Base-by-base conservation (phyloP, 768 basidiomycete genomes). In the Panaeolus papilionaceus region DNA sequence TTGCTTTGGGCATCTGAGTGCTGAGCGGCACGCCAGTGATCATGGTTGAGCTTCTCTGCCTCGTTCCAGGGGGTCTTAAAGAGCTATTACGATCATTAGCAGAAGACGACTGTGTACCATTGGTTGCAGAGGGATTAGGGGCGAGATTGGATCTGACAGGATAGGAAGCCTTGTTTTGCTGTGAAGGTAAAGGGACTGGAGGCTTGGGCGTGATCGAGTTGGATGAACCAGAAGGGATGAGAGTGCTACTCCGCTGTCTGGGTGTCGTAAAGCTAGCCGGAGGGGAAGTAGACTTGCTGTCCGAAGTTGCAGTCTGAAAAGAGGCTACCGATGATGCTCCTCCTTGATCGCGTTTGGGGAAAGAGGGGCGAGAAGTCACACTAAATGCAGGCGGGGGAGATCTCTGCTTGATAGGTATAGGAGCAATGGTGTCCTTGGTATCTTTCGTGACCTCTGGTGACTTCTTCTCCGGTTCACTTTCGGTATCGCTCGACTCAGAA, bases 341-440 rank as follows among this genome's bases (percentile, higher is more conserved):
- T 42, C 20, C 49, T 4, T 68, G 58, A 14, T 64, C 64, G 16
- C 61, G 73, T 67, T 71, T 80, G 63, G 75, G 74, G 37, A 85
- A 74, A 61, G 82, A 79, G 23, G 89, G 88, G 23, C 89, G 78
- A 20, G 88, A 89, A 2, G 86, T 88, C 58, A 90, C 89, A 67
- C 86, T 86, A 71, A 90, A 90, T 33, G 88, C 80, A 7, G 87
- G 83, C 10, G 83, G 83, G 4, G 88, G 85, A 61, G 84, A 78
- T 38, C 87, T 83, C 71, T 84, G 80, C 69, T 85, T 86, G 69
- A 90, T 89, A 26, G 84, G 84, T 61, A 89, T 89, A 9, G 89
- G 89, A 20, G 85, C 81, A 63, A 87, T 76, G 73, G 74, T 76
- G 66, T 72, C 75, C 51, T 71, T 66, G 37, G 66, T 69, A 20